These are phyloP conservation scores for Murraya koenigii DNA, from an alignment of 345 rosid genomes.

Conservation along the genomic window DNA sequence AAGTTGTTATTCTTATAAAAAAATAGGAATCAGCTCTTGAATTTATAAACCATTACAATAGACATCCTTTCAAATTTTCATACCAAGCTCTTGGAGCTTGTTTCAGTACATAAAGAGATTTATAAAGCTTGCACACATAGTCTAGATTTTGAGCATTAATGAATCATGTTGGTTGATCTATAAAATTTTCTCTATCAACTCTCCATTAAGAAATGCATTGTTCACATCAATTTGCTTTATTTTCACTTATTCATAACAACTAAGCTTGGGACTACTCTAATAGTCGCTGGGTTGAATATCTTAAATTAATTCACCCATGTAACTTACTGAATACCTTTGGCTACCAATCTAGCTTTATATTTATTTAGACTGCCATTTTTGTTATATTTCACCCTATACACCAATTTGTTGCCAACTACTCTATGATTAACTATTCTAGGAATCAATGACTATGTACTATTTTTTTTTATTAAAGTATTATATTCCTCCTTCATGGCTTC, in stretches of 20 bases:
- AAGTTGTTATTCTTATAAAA: no score
- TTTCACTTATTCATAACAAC: background rate
- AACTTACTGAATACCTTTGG: accelerated
- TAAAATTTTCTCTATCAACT: background rate
- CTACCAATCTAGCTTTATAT: background rate
- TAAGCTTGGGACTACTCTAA: background rate
- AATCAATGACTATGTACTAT: background rate
- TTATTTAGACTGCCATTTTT: accelerated
- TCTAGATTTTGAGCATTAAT: accelerated
- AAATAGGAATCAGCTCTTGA: background rate
- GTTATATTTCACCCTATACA: background rate
- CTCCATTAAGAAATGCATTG: background rate
- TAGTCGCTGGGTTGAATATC: background rate
- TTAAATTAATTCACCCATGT: background rate
- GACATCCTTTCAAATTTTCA: no score
- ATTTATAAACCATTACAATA: no score
- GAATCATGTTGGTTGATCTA: background rate
- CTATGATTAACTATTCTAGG: accelerated
- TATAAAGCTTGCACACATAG: background rate
- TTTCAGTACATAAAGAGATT: background rate
- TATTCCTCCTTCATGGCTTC: background rate
- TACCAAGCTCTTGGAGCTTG: background rate
- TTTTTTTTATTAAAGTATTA: background rate
- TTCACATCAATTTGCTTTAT: background rate
- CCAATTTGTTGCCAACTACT: background rate